Evolutionary conservation across 331 rosid genomes (phyloP), one percentile per base, ranked within the genome.

Genomic region (Cydonia oblonga): DNA sequence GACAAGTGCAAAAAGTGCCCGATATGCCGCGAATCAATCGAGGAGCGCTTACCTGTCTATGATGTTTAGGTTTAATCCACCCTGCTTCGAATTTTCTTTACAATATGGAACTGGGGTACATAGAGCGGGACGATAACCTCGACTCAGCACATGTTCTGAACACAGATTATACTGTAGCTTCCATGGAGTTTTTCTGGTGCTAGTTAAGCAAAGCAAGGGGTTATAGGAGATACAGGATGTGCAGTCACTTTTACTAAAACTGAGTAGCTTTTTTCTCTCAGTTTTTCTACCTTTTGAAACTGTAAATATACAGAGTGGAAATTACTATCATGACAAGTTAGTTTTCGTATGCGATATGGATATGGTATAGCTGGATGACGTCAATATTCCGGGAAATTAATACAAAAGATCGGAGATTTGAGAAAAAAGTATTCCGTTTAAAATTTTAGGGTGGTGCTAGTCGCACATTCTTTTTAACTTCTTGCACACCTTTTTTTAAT

Each of bases 1-100:
- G 92, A 80, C 80, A 95, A 87, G 83, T 91, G 97, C 74, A 90
- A 87, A 83, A 84, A 79, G 53, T 95, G 99, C 81, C 99, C 99
- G 2, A 90, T 95, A 75, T 95, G 99, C 79, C 96, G 96, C 0
- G 69, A 85, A 56, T 9, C 75, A 10, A 84, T 95, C 9, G 90
- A 87, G 75, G 87, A 95, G 82, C 84, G 87, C 59, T 75, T 95
- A 74, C 90, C 92, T 52, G 99, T 95, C 66, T 95, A 80, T 57
- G 99, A 95, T 79, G 99, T 91, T 73, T 95, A 91, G 85, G 81
- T 65, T 75, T 74, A 59, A 66, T 86, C 54, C 62, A 61, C 71
- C 64, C 33, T 10, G 10, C 67, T 61, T 18, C 56, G 18, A 19
- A 15, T 59, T 80, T 58, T 69, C 40, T 15, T 35, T 35, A 23